Evolutionary conservation across 164 flowering plant genomes (phyloP).

Genomic region (Umbellularia californica): DNA sequence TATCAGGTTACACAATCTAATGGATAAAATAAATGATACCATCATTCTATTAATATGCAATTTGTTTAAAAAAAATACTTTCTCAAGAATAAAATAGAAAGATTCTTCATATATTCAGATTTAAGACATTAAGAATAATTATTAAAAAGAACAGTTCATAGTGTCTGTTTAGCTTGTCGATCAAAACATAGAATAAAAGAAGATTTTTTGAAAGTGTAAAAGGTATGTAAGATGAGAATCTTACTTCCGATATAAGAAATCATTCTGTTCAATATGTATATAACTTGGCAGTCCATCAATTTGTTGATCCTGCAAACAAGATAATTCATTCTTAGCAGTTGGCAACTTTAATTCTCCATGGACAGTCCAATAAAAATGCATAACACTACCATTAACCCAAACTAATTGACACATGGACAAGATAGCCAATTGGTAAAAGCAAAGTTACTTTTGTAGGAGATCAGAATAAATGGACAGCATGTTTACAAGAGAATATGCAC

Average conservation of each 20-base stretch:
- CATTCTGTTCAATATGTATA: slow-evolving; percentile 1
- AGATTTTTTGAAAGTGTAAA: neutral
- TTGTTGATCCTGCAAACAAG: neutral
- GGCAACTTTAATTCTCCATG: neutral
- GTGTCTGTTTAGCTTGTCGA: neutral
- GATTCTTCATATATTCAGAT: neutral
- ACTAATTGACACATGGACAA: neutral
- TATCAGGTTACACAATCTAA: neutral
- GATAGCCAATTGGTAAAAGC: neutral
- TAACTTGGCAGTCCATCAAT: neutral
- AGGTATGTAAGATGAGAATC: neutral
- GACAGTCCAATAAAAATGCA: neutral
- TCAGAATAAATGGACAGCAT: neutral
- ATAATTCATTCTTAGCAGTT: neutral
- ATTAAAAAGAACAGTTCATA: neutral
- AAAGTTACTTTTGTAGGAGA: neutral
- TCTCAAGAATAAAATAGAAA: neutral
- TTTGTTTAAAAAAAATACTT: neutral
- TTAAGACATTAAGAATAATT: neutral
- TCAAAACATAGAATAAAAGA: neutral
- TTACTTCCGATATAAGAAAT: slow-evolving; percentile 1
- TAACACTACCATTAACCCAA: neutral
- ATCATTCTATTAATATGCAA: neutral
- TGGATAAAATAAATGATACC: neutral
- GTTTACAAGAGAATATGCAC: too few relatives aligned